Percentiles rank a stretch among this genome's conserved stretches.
phyloP scores from a whole-genome alignment of 1,284 basidiomycete species.

The Ustilago hordei region DNA sequence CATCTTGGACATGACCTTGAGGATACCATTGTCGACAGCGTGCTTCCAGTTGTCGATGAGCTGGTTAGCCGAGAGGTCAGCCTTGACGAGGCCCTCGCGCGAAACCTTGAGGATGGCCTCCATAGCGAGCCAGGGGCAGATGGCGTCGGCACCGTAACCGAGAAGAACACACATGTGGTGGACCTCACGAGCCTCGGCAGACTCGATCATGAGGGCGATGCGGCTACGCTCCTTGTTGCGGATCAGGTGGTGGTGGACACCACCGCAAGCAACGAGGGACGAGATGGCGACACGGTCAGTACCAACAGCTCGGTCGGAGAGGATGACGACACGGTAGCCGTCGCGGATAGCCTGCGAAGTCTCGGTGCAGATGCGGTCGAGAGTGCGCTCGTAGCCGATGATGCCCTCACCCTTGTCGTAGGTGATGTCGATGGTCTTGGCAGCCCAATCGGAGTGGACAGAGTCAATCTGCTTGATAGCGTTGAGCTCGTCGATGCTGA shows the following conservation, averaged over 20 bases:
- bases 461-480: conserved; percentile 62
- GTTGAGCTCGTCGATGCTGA: conserved; percentile 63
- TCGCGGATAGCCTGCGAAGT: conserved; percentile 63
- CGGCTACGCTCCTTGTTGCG: conserved; percentile 67
- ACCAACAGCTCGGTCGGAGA: conserved; percentile 64
- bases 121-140: conserved; percentile 67
- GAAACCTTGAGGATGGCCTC: conserved; percentile 67
- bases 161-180: conserved; percentile 68
- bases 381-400: conserved; percentile 61
- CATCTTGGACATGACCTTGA: conserved; percentile 69
- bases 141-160: conserved; percentile 68
- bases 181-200: conserved; percentile 67
- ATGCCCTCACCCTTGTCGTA: conserved; percentile 63
- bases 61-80: conserved; percentile 53
- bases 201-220: conserved; percentile 65
- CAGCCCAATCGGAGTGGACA: conserved; percentile 59
- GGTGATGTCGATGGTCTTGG: conserved; percentile 66
- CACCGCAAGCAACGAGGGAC: conserved; percentile 64
- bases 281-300: conserved; percentile 63
- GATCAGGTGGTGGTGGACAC: conserved; percentile 68
- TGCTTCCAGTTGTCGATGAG: conserved; percentile 62
- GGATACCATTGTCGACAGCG: conserved; percentile 64
- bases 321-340: conserved; percentile 59
- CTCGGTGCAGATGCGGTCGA: conserved; percentile 66
- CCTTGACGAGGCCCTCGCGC: conserved; percentile 66